Evolutionary conservation across 2,329 filamentous ascomycete species (phyloP), one percentile per base, ranked within the genome.

Genomic region (Penicillium vulpinum): DNA sequence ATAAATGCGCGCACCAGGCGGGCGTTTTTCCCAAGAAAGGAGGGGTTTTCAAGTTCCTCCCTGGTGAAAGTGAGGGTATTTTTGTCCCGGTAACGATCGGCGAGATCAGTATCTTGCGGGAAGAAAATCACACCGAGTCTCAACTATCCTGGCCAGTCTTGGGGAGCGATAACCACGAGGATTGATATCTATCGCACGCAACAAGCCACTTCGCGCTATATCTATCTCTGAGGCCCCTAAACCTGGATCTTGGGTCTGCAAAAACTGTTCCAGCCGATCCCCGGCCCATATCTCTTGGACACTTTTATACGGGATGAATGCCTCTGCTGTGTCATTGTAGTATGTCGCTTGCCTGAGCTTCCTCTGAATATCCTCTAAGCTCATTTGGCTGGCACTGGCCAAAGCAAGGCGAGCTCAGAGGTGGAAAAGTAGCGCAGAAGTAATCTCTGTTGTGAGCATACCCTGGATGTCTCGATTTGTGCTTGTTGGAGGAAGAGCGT

Each of bases 181-280:
- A 59, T 54, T 1, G 62, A 64, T 8, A 64, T 41, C 4, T 8
- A 64, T 41, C 4, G 48, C 61, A 10, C 57, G 51, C 6, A 64
- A 15, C 11, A 57, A 45, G 2, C 48, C 39, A 1, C 28, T 10
- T 18, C 28, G 35, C 4, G 21, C 26, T n/a, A 3, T 28, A 26
- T 31, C 47, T 16, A 64, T 45, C 5, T 28, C 15, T 3, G 35
- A 56, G 51, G 13, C 6, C 13, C 1, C n/a, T 16, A 21, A 24
- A 10, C 15, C 51, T 35, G 16, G 52, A 44, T 8, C 58, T 43
- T 7, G 53, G 39, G 1, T 36, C 33, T 18, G 43, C 21, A 61
- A 29, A 35, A 64, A 61, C 21, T 21, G 35, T 18, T 57, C 49
- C 33, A 64, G 29, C 2, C 49, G 49, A 4, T 47, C 18, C 10